Base-by-base conservation (phyloP, 2,329 filamentous ascomycete genomes). In the Macrophomina tecta region DNA sequence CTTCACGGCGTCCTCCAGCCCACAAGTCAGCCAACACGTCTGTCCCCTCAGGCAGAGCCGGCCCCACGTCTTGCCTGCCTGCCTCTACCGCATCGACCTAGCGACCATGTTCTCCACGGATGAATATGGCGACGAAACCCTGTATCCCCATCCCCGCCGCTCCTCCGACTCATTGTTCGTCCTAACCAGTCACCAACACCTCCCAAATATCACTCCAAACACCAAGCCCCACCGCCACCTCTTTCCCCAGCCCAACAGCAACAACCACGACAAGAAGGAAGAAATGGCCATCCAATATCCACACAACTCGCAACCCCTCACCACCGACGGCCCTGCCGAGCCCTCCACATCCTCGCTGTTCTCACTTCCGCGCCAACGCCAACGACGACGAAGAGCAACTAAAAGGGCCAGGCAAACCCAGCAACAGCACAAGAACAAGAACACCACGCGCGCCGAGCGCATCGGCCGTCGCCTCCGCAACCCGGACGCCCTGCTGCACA, bases 121-220 rank as follows among this genome's bases (percentile, higher is more conserved):
- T 3, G 11, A 52, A 32, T 32, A 14, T 6, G 11, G 16, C 7
- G 42, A 45, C 42, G 12, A 16, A 1, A 6, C 14, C 30, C 32
- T 53, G 14, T 30, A 18, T 16, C 16, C 52, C 16, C 16, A 38
- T 5, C 32, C 3, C 3, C 52, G 34, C 32, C 5, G 16, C n/a
- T 38, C 52, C 9, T 55, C 52, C 8, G 52, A 55, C 52, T 55
- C 52, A 6, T 14, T 55, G 7, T 40, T 38, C 52, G 52, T 55
- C 52, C 32, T 45, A 14, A 45, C 42, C 5, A 14, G 16, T 14
- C 42, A 14, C 42, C 42, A 16, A 9, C 42, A 46, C 42, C 42
- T 23, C 23, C 23, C 23, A 23, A 23, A 23, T 23, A 23, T 23
- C 23, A 23, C 23, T 23, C 23, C 23, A 23, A 2, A 2, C 23